These are phyloP conservation scores for Pseudogymnoascus sp. DNA, from an alignment of 2,329 filamentous ascomycete species.

Conservation along the genomic window DNA sequence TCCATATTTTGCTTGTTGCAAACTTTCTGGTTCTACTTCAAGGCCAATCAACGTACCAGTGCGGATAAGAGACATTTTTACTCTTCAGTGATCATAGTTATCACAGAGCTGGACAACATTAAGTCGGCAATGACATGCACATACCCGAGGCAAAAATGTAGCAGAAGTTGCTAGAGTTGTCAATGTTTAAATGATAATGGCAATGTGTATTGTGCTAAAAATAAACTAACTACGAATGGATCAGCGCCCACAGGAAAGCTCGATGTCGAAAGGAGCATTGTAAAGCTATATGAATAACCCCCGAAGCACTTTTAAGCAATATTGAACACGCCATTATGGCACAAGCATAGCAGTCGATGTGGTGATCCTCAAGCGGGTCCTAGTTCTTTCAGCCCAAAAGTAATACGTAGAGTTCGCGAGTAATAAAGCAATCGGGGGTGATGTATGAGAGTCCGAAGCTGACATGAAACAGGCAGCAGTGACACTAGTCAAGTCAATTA, in stretches of 20 bases:
- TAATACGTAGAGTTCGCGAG: neutral
- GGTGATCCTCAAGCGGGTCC: neutral
- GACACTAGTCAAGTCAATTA: neutral
- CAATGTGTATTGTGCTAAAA: slow-evolving; percentile 7
- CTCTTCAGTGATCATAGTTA: neutral
- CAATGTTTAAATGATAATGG: neutral
- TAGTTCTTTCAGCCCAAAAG: neutral
- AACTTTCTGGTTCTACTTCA: neutral
- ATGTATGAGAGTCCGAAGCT: neutral
- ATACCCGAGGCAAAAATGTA: neutral
- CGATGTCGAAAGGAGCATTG: slow-evolving; percentile 4
- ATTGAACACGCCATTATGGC: neutral
- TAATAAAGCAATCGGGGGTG: neutral
- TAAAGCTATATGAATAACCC: neutral
- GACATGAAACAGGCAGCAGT: neutral
- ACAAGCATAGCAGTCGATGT: neutral
- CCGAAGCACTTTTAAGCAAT: neutral
- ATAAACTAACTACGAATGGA: neutral
- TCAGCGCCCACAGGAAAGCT: neutral
- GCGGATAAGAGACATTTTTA: neutral
- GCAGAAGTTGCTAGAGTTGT: neutral
- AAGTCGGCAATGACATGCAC: neutral
- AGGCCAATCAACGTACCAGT: neutral
- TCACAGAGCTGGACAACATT: neutral
- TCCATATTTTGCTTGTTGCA: neutral